A percentile compares a stretch with the other conserved stretches of the same genome.
phyloP scores from a whole-genome alignment of 768 basidiomycete species.

The Polyporus arcularius region DNA sequence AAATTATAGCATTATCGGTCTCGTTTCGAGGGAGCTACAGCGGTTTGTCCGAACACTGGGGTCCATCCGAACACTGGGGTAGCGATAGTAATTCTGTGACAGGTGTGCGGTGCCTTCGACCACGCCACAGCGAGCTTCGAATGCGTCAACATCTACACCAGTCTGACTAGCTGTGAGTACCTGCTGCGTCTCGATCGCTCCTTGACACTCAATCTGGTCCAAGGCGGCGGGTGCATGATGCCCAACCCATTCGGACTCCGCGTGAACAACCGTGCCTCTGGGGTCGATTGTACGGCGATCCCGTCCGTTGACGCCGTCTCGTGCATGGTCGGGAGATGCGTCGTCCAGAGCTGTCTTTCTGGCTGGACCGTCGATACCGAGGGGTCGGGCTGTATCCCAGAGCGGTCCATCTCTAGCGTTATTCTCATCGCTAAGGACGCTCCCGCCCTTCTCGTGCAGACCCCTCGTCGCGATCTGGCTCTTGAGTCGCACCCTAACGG shows the following conservation, averaged over 20 bases:
- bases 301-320: constrained; percentile 30
- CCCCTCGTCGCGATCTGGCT: neutral
- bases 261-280: constrained; percentile 13
- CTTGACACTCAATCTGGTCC: neutral
- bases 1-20: too few relatives aligned
- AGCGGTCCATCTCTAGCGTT: neutral
- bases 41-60: too few relatives aligned
- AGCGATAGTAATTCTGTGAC: constrained; percentile 3
- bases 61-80: too few relatives aligned
- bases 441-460: neutral
- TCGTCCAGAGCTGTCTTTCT: constrained; percentile 28
- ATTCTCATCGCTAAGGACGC: too few relatives aligned
- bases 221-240: constrained; percentile 40
- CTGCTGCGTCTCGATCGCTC: neutral
- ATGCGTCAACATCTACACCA: constrained; percentile 31
- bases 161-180: constrained; percentile 34
- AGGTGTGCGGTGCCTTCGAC: constrained; percentile 6
- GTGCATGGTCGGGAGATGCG: constrained; percentile 31
- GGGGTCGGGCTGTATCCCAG: constrained; percentile 19
- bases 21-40: too few relatives aligned
- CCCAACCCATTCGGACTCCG: constrained; percentile 22
- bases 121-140: constrained; percentile 27
- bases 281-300: constrained; percentile 36
- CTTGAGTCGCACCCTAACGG: neutral
- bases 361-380: constrained; percentile 21